Evolutionary conservation across 2,329 filamentous ascomycete genomes (phyloP), one percentile per base, ranked within the genome.

Genomic region (Aspergillus clavatus): DNA sequence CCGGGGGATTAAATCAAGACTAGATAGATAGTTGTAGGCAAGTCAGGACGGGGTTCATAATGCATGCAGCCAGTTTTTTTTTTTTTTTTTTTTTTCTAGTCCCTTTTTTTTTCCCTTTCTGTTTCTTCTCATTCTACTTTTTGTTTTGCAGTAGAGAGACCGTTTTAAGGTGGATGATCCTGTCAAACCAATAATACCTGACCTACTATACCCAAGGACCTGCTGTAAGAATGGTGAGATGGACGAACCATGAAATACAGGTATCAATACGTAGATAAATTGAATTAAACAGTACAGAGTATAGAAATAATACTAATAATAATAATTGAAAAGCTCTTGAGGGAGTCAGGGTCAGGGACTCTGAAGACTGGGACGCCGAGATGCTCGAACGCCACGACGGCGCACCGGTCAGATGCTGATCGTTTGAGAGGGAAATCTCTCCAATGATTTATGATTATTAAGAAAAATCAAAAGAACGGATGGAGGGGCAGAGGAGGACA

Each of bases 371-470:
- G n/a, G 38, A 55, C 53, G 49, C 49, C 51, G 51, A 54, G 44
- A 38, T 40, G 38, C 43, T 44, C 27, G 41, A 48, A 42, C 46
- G 43, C 46, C 46, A 50, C 43, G 43, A 26, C 37, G 44, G 42
- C 46, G 44, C 42, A 50, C 47, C 39, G 47, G 50, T 52, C 50
- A 52, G 47, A 48, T 45, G 47, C 45, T 50, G 50, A 52, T 52
- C 50, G 16, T n/a, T n/a, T n/a, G n/a, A n/a, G n/a, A n/a, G n/a
- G n/a, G n/a, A n/a, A n/a, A n/a, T n/a, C n/a, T n/a, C n/a, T n/a
- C n/a, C n/a, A n/a, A n/a, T n/a, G n/a, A n/a, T n/a, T n/a, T n/a
- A n/a, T n/a, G n/a, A n/a, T n/a, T n/a, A n/a, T n/a, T n/a, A n/a
- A n/a, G n/a, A n/a, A n/a, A n/a, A n/a, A n/a, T n/a, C n/a, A n/a